Evolutionary conservation across 176 grass and related monocot genomes (phyloP), one percentile per base, ranked within the genome.

Genomic region (Stipa capillata): DNA sequence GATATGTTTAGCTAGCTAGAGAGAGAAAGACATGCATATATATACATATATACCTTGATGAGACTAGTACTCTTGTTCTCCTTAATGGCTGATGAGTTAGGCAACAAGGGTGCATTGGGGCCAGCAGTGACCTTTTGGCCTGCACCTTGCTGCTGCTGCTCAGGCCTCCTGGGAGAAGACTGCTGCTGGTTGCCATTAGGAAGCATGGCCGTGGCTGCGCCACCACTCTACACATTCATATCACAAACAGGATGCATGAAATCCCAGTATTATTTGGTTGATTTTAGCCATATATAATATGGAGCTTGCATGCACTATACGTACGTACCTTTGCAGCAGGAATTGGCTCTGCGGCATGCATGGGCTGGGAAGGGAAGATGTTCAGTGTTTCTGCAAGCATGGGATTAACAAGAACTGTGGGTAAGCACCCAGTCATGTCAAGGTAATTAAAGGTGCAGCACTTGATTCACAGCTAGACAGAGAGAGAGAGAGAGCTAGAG

Each of bases 291-390:
- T n/a, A n/a, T n/a, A n/a, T n/a, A n/a, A n/a, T 50, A 39, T 36
- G 2, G 17, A 48, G 12, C 54, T 21, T 57, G 15, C 60, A 80
- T 63, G 40, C 53, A n/a, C n/a, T n/a, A 16, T 15, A 68, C 1
- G 2, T 66, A 36, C 45, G 58, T 86, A 93, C 93, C 87, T 97
- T 89, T n/a, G 53, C 23, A 37, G 66, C 12, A 50, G 85, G 63
- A 32, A 58, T 44, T 10, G 64, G 67, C 65, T 84, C 87, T 3
- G 67, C 86, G 5, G 83, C 82, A 84, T 93, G 93, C 90, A 90
- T 97, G 33, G 93, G 90, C 76, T 89, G 88, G 13, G 93, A 93
- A 58, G 93, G 93, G 50, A 97, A 97, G 80, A 97, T 97, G 87
- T 97, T 93, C 60, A 97, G 75, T 50, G 90, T 97, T 79, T 93